These are phyloP conservation scores for Boletus eberwhitei DNA, from an alignment of 768 basidiomycete species.

Conservation along the genomic window DNA sequence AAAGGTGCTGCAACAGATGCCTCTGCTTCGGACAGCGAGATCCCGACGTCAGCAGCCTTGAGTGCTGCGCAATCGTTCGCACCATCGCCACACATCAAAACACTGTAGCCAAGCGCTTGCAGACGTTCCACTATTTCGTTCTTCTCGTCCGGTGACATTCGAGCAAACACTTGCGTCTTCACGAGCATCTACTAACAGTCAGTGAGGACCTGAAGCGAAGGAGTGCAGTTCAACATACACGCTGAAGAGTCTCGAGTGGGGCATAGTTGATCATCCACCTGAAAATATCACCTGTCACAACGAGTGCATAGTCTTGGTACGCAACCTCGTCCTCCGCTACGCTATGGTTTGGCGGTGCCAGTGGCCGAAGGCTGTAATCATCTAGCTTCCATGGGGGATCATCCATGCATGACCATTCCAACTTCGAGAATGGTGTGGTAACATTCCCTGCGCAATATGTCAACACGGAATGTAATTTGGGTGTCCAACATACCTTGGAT, in stretches of 20 bases:
- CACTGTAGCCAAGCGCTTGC: slow-evolving; percentile 90
- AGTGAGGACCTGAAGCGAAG: background rate
- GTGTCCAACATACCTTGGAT: slow-evolving; percentile 48
- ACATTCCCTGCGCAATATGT: slow-evolving; percentile 46
- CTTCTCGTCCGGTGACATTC: slow-evolving; percentile 99
- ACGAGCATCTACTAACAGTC: slow-evolving; percentile 80
- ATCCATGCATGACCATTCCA: slow-evolving; percentile 93
- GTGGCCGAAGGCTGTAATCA: slow-evolving; percentile 80
- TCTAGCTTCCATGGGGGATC: slow-evolving; percentile 84
- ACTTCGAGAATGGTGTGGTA: slow-evolving; percentile 49
- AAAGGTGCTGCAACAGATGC: slow-evolving; percentile 98
- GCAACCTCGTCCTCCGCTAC: slow-evolving; percentile 69
- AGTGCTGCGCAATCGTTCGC: slow-evolving; percentile 98
- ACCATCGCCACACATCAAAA: slow-evolving; percentile 98
- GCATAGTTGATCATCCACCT: slow-evolving; percentile 98
- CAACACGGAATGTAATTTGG: background rate
- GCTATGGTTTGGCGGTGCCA: slow-evolving; percentile 65
- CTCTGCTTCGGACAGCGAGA: slow-evolving; percentile 96
- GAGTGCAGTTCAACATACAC: slow-evolving; percentile 43
- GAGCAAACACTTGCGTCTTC: slow-evolving; percentile 92
- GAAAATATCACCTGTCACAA: slow-evolving; percentile 93
- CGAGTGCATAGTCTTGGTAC: slow-evolving; percentile 86
- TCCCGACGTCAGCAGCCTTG: slow-evolving; percentile 97
- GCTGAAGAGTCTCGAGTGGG: slow-evolving; percentile 88
- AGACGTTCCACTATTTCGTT: slow-evolving; percentile 96